Percentiles rank a stretch among this genome's conserved stretches.
Conservation (phyloP, 306 rosid species). For the Prunus armeniaca region DNA sequence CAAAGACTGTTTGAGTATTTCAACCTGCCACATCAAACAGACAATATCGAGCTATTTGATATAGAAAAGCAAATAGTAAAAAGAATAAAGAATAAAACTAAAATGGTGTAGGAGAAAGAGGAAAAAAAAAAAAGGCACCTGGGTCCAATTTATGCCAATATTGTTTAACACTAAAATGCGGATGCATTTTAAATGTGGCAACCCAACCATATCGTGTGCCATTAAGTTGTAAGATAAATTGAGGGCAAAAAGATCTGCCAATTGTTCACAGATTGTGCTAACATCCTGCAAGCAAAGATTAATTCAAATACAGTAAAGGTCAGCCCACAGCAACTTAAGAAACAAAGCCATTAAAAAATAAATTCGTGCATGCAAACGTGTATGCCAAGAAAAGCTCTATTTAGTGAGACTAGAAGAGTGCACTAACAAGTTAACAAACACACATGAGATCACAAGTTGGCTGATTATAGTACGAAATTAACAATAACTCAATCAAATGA, state of each 20-base stretch:
- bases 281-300: constrained; percentile 66
- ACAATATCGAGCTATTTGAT: constrained; percentile 23
- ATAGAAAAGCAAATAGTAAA: not conserved
- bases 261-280: constrained; percentile 70
- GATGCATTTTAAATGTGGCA: constrained; percentile 55
- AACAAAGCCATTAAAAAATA: not conserved
- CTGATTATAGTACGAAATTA: not conserved
- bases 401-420: not conserved
- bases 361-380: not conserved
- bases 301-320: constrained; percentile 19
- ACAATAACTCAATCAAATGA: not conserved
- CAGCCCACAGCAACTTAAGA: constrained; percentile 10
- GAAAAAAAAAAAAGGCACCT: constrained; percentile 39
- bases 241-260: constrained; percentile 60
- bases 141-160: constrained; percentile 70
- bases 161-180: constrained; percentile 64
- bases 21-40: constrained; percentile 58
- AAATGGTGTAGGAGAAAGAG: constrained; percentile 12
- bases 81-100: not conserved
- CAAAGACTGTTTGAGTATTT: constrained; percentile 55
- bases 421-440: not conserved
- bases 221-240: constrained; percentile 71
- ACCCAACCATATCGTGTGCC: constrained; percentile 48
- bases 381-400: not conserved
- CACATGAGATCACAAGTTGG: not conserved